A percentile compares a stretch with the other conserved stretches of the same genome.
Conservation (phyloP, 768 basidiomycete species). For the Leccinellum albellum region DNA sequence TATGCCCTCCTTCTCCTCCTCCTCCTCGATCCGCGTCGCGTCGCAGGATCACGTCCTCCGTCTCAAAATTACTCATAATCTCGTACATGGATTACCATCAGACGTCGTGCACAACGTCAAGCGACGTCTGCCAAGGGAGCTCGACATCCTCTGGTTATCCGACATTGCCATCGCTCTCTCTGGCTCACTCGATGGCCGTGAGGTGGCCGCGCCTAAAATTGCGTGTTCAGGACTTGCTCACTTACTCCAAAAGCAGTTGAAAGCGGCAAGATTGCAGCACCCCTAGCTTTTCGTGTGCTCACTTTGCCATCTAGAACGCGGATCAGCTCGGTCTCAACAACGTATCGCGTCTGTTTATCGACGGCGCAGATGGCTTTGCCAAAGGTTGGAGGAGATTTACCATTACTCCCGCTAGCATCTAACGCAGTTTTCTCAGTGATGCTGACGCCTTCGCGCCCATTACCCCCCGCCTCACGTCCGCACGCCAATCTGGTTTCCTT, state of each 20-base stretch:
- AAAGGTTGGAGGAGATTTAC: conserved; percentile 35
- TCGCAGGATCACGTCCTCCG: conserved; percentile 43
- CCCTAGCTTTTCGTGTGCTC: conserved; percentile 7
- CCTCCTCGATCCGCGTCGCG: conserved; percentile 38
- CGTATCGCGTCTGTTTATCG: conserved; percentile 52
- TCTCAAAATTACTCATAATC: conserved; percentile 45
- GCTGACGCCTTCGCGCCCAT: conserved; percentile 37
- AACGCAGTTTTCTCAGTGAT: conserved; percentile 32
- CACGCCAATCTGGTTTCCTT: conserved; percentile 33
- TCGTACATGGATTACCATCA: conserved; percentile 35
- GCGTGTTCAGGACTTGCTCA: conserved; percentile 45
- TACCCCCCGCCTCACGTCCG: conserved; percentile 25
- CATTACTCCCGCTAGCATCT: conserved; percentile 6
- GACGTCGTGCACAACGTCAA: conserved; percentile 29
- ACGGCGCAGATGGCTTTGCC: conserved; percentile 38
- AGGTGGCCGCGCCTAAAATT: conserved; percentile 40
- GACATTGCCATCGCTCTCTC: conserved; percentile 51
- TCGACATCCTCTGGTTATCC: conserved; percentile 30
- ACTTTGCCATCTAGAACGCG: conserved; percentile 47
- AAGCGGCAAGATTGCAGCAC: conserved; percentile 35
- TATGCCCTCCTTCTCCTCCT: conserved; percentile 33
- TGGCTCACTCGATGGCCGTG: conserved; percentile 46
- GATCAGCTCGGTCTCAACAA: conserved; percentile 52
- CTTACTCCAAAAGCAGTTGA: conserved; percentile 50
- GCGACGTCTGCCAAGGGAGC: conserved; percentile 31